Base-by-base conservation (phyloP, 768 basidiomycete species). In the Melanogaster broomeanus region DNA sequence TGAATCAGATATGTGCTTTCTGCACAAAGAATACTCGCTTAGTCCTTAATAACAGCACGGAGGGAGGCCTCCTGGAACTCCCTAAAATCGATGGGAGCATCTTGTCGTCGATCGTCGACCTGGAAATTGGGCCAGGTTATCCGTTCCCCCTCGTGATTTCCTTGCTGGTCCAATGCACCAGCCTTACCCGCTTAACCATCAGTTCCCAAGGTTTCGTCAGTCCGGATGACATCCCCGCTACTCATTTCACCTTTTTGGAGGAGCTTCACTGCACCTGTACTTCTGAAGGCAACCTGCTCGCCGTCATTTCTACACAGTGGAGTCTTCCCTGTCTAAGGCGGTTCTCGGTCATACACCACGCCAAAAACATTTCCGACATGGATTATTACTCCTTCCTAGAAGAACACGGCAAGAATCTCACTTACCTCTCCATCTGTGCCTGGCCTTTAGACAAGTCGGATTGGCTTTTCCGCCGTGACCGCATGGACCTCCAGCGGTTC, bases 141-240 rank as follows among this genome's bases (percentile, higher is more conserved):
- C 25, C 4, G 12, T 42, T 22, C 12, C 41, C 24, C 21, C 25
- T 25, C 15, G 4, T 45, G 25, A n/a, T 50, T 22, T 21, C 44
- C 19, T 51, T 24, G 19, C 49, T 51, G 19, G 42, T 38, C 6
- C 49, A 46, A n/a, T 31, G 49, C 25, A 46, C 33, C 22, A 34
- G n/a, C 21, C 44, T 51, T 12, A 27, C 24, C 15, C 18, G 12
- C n/a, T n/a, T 51, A 24, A 45, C n/a, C 24, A n/a, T 46, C 25
- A 13, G 28, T 38, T 27, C 6, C 25, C 9, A 8, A 19, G 18
- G 25, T 10, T 24, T 15, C 4, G 16, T 35, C 25, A 15, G 22
- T 22, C 16, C 24, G 25, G 41, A 28, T 24, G 19, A 22, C n/a
- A n/a, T 28, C 19, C 27, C 45, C 19, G 25, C 25, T 10, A 15